These are phyloP conservation scores for Acer campestre DNA, from an alignment of 345 rosid genomes.

Conservation along the genomic window DNA sequence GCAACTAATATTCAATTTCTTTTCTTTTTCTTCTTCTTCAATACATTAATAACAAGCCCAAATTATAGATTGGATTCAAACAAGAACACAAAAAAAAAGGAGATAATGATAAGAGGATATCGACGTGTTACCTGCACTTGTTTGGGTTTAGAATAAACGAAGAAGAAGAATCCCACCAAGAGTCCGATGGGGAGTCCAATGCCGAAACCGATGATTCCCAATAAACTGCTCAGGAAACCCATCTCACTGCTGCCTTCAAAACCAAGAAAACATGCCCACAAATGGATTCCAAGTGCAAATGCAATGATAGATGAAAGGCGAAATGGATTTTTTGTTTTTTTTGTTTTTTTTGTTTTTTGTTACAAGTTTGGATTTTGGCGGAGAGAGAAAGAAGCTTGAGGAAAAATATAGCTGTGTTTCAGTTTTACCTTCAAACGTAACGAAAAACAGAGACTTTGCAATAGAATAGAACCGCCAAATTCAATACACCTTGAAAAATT, in stretches of 20 bases:
- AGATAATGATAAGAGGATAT: too few relatives aligned
- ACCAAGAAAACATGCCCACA: background rate
- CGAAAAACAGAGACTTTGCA: too few relatives aligned
- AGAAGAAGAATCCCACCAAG: slow-evolving; percentile 62
- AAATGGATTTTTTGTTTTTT: background rate
- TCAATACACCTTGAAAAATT: too few relatives aligned
- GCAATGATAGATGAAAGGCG: background rate
- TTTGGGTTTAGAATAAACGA: slow-evolving; percentile 63
- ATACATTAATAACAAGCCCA: background rate
- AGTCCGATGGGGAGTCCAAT: slow-evolving; percentile 77
- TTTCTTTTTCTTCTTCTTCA: background rate
- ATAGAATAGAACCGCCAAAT: too few relatives aligned
- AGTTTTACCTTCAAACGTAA: too few relatives aligned
- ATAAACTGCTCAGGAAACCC: slow-evolving; percentile 55
- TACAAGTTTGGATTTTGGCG: too few relatives aligned
- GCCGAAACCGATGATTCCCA: slow-evolving; percentile 68
- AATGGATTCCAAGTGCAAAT: background rate
- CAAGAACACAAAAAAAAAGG: background rate
- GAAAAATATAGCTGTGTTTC: too few relatives aligned
- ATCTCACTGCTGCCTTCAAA: slow-evolving; percentile 18
- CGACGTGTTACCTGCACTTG: slow-evolving; percentile 51
- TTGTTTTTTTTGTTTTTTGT: too few relatives aligned
- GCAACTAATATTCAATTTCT: background rate
- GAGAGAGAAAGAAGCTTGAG: too few relatives aligned
- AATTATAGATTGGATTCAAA: background rate